Base-by-base conservation (phyloP, 768 basidiomycete genomes). In the Boletus subcaerulescens region DNA sequence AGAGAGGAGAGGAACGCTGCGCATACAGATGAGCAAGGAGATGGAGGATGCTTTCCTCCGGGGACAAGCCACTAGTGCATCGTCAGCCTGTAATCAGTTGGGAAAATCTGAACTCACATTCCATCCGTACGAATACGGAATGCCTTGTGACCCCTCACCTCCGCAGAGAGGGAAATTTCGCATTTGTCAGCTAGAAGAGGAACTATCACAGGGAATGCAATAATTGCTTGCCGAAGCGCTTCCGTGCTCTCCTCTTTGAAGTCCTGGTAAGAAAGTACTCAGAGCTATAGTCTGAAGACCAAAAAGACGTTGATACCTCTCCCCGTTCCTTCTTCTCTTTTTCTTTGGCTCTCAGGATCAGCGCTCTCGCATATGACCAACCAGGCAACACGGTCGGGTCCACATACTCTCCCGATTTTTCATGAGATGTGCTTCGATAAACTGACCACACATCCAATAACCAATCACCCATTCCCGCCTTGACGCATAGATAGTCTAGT, bases 11-110 rank as follows among this genome's bases (percentile, higher is more conserved):
- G 0, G 91, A 89, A 8, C 92, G 87, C 41, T 87, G 83, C 4
- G 81, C 90, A 68, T 98, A 98, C 22, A 98, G 82, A 64, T 94
- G 91, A 0, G 91, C 89, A 4, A 98, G 79, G 9, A 97, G 81
- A 60, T 97, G 88, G 0, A 93, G 72, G 3, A 80, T 78, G 10
- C 75, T 70, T 24, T 80, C 65, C 15, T 73, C 66, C 0, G 73
- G 63, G 17, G 81, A 65, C 38, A 50, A 65, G 68, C 46, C 81
- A 76, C 60, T 61, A 55, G 14, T 43, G 18, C 43, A 53, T 35
- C 31, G 56, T 59, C 48, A 71, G 57, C 29, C 6, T 22, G 26
- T 9, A 44, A 44, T 15, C 14, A 15, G 29, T 36, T 14, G 24
- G 32, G 53, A 41, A 51, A 14, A 10, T 10, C n/a, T 7, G 7